Conservation (phyloP, 106 monocot species). For the Acanthochlamys bracteata region DNA sequence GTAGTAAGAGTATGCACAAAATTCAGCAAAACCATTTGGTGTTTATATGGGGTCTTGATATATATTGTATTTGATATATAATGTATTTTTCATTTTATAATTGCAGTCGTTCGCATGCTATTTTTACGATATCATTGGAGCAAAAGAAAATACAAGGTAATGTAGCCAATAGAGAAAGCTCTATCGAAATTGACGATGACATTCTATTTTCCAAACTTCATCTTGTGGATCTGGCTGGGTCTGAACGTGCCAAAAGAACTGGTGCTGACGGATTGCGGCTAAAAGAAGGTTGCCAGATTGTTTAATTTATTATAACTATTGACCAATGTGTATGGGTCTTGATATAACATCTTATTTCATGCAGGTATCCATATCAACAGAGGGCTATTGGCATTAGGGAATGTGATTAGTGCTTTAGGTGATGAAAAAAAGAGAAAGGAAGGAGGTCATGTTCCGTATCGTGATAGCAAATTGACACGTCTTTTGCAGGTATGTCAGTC, state of each 20-base stretch:
- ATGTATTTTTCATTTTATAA: background rate
- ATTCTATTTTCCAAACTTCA: slow-evolving; percentile 83
- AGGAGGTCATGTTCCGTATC: slow-evolving; percentile 95
- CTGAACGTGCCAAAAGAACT: slow-evolving; percentile 95
- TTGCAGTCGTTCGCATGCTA: slow-evolving; percentile 96
- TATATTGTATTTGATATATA: background rate
- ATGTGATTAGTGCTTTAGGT: slow-evolving; percentile 97
- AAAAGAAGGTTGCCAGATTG: slow-evolving; percentile 66
- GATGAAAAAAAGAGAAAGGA: slow-evolving; percentile 96
- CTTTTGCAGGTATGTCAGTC: slow-evolving; percentile 54
- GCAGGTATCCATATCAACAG: slow-evolving; percentile 90
- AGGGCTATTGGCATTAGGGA: slow-evolving; percentile 88
- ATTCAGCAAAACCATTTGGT: background rate
- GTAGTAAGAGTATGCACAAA: no score
- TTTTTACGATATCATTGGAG: slow-evolving; percentile 91
- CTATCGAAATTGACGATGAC: slow-evolving; percentile 50
- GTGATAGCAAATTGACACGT: slow-evolving; percentile 96
- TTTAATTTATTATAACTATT: background rate
- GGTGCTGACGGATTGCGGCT: slow-evolving; percentile 87
- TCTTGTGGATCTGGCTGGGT: slow-evolving; percentile 97
- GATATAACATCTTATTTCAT: slow-evolving; percentile 2
- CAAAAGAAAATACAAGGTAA: slow-evolving; percentile 42
- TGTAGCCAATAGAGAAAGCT: slow-evolving; percentile 8
- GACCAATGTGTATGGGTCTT: background rate
- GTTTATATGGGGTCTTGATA: background rate